Evolutionary conservation across 148 eudicot genomes (phyloP), one percentile per base, ranked within the genome.

Genomic region (Chenopodium album): DNA sequence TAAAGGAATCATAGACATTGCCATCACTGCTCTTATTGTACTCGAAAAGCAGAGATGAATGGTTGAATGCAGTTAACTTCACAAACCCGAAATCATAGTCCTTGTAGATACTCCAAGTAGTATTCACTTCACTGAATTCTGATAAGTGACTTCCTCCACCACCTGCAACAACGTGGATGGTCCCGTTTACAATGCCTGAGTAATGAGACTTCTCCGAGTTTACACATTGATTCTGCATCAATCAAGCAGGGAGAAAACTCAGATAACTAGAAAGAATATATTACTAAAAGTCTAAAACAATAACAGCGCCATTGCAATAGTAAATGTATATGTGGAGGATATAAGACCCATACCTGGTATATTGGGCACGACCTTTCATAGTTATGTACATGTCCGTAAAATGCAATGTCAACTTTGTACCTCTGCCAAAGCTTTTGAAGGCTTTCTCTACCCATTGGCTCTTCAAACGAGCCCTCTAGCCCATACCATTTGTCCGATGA

Each of bases 1-100:
- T 90, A 85, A 95, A 95, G 0, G 97, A 92, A 80, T 95, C 97
- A 59, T 93, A 92, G 2, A 95, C 97, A 31, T 88, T 89, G 7
- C 98, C 97, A 77, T 95, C 93, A 0, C 86, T 87, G 85, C 98
- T 95, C 88, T 85, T 95, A 89, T 93, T 95, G 89, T 95, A 95
- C 87, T 95, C 97, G 32, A 93, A 95, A 71, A 93, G 87, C 54
- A 95, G 89, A 78, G 87, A 87, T 10, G 95, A 93, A 69, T 87
- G 97, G 85, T 90, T 90, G 78, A 90, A 95, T 47, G 98, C 96
- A 16, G 98, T 93, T 73, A 95, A 76, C 80, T 93, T 95, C 23
- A 86, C 96, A 52, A 92, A 95, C 59, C 97, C 98, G 11, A 47
- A 90, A 77, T 95, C 97, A 67, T 84, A 80, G 79, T 95, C 98